Base-by-base conservation (phyloP, 2,329 filamentous ascomycete genomes). In the Westerdykella aurantiaca region DNA sequence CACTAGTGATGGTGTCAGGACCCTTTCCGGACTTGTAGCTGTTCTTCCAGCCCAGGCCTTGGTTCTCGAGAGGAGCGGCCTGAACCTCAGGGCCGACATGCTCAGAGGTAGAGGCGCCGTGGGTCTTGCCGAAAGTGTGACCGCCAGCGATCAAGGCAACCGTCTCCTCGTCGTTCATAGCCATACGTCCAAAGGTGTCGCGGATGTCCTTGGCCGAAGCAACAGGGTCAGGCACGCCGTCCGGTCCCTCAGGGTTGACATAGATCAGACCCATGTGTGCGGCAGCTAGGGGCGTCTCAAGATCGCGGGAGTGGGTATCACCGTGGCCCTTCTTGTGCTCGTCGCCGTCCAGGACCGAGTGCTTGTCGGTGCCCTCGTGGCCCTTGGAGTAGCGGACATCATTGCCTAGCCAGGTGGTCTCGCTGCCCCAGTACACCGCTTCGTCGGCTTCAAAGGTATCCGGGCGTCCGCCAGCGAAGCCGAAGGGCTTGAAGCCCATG, bases 141-240 rank as follows among this genome's bases (percentile, higher is more conserved):
- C 86, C 86, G 60, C 86, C 86, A 33, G 82, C 82, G 61, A 90
- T 89, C 37, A 90, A 72, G 12, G 86, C 85, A 42, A 86, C 85
- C 0, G 86, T 90, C 74, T 90, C 86, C 69, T 86, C 81, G 61
- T 89, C 84, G 61, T 86, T 81, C 86, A 90, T 89, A 49, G 81
- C 85, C 85, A 90, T 89, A 64, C 85, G 84, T 50, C 75, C 75
- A 55, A 89, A 90, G 14, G 86, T 87, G 46, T 74, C 76, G 51
- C 84, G 83, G 61, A 89, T 89, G 57, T 90, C 86, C 45, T 75
- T 69, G 34, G 80, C 86, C 1, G 86, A 77, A 12, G 82, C 82
- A 34, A 82, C 66, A 16, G 84, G 82, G 60, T 89, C 84, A 3
- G 84, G 82, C 43, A 78, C 77, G 47, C 80, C 84, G 54, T 88